These are phyloP conservation scores for Dalbergia oliveri DNA, from an alignment of 306 rosid species.

Conservation along the genomic window DNA sequence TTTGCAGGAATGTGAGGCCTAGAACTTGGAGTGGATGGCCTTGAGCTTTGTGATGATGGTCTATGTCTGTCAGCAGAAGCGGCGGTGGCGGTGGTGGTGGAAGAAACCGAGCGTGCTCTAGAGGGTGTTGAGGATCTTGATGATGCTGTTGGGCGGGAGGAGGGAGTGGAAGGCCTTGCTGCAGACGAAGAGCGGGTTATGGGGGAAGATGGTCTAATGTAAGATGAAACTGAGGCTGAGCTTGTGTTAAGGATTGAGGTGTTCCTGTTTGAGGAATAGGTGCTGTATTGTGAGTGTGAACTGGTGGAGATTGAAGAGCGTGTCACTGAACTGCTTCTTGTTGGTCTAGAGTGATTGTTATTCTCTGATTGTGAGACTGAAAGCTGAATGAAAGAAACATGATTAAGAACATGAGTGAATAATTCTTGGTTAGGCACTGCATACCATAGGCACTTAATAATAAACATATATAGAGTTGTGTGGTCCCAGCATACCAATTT, in stretches of 20 bases:
- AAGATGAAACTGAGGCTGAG: slow-evolving; percentile 97
- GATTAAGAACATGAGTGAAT: slow-evolving; percentile 35
- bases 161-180: slow-evolving; percentile 86
- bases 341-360: slow-evolving; percentile 73
- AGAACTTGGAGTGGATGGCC: slow-evolving; percentile 95
- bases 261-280: slow-evolving; percentile 78
- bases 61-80: slow-evolving; percentile 71
- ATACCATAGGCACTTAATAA: neutral
- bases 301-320: slow-evolving; percentile 69
- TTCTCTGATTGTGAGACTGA: slow-evolving; percentile 88
- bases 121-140: slow-evolving; percentile 92
- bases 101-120: slow-evolving; percentile 66
- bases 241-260: slow-evolving; percentile 89
- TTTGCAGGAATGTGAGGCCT: slow-evolving; percentile 93
- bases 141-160: slow-evolving; percentile 66
- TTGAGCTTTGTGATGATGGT: slow-evolving; percentile 67
- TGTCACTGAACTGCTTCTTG: slow-evolving; percentile 96
- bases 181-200: slow-evolving; percentile 67
- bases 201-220: slow-evolving; percentile 89
- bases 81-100: slow-evolving; percentile 48
- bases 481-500: too few species aligned
- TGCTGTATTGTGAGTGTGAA: slow-evolving; percentile 65
- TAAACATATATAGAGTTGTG: neutral
- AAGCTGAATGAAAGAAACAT: slow-evolving; percentile 78
- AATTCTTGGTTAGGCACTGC: neutral